Percentiles rank a stretch among this genome's conserved stretches.
phyloP scores from a whole-genome alignment of 805 yeast species.

The Vanderwaltozyma yarrowii region DNA sequence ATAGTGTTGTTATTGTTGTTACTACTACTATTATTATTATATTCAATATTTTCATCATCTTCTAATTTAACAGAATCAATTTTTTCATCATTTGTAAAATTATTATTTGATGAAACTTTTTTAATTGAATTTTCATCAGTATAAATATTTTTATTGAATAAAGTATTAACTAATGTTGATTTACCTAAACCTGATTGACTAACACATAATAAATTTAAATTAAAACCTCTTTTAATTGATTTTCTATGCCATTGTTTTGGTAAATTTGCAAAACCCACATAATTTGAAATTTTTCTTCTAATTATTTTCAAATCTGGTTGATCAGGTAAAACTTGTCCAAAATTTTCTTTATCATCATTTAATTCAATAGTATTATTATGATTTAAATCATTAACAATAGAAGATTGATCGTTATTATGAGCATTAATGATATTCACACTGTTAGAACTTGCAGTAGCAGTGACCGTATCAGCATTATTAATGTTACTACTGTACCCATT shows the following conservation, averaged over 20 bases:
- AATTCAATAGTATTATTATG: background rate
- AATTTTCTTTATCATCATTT: too few relatives aligned
- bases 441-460: background rate
- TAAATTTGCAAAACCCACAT: conserved; percentile 93
- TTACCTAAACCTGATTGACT: conserved; percentile 92
- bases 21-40: conserved; percentile 1
- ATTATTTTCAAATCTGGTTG: conserved; percentile 46
- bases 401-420: background rate
- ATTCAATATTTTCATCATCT: conserved; percentile 1
- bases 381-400: too few relatives aligned
- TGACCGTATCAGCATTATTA: background rate
- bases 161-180: conserved; percentile 81
- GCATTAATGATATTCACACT: conserved; percentile 1
- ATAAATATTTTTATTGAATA: conserved; percentile 63
- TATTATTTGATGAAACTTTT: conserved; percentile 1
- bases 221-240: conserved; percentile 82
- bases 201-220: conserved; percentile 78
- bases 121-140: conserved; percentile 3
- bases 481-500: background rate
- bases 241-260: conserved; percentile 99
- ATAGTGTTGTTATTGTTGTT: conserved; percentile 4
- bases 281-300: conserved; percentile 77
- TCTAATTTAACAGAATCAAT: conserved; percentile 6
- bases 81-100: conserved; percentile 6
- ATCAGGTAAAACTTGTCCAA: conserved; percentile 23